Evolutionary conservation across 2,329 filamentous ascomycete genomes (phyloP).

Genomic region (Neoarthrinium moseri): DNA sequence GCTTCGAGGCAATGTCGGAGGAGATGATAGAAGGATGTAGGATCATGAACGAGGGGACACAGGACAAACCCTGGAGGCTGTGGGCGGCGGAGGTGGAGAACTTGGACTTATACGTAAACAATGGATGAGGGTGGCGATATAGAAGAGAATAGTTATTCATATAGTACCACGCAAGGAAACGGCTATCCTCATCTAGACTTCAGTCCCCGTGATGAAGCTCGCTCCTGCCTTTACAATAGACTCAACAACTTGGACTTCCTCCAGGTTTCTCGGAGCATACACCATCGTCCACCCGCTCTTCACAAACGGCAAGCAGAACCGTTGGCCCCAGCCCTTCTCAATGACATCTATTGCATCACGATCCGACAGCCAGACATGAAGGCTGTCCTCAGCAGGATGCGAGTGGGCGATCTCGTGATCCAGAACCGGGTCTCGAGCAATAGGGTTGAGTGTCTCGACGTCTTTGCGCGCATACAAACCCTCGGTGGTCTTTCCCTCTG

Average conservation of each 20-base stretch:
- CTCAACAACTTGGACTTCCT: conserved; percentile 31
- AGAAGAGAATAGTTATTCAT: too few species aligned
- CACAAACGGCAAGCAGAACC: conserved; percentile 3
- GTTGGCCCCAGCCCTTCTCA: conserved; percentile 6
- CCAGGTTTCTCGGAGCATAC: conserved; percentile 38
- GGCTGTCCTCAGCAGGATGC: conserved; percentile 2
- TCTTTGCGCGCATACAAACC: neutral
- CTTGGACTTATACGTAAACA: conserved; percentile 3
- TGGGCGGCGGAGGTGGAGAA: conserved; percentile 9
- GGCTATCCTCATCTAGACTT: neutral
- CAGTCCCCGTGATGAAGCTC: conserved; percentile 13
- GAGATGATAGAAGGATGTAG: conserved; percentile 1
- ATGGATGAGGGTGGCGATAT: too few species aligned
- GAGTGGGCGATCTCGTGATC: conserved; percentile 5
- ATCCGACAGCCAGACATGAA: conserved; percentile 1
- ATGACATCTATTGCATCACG: conserved; percentile 1
- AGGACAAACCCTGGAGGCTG: conserved; percentile 4
- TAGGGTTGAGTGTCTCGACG: neutral
- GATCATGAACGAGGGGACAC: conserved; percentile 6
- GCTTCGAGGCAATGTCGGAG: conserved; percentile 1
- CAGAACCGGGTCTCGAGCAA: neutral
- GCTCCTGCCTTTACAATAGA: conserved; percentile 19
- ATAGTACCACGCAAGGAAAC: too few species aligned
- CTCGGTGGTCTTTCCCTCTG: conserved; percentile 5
- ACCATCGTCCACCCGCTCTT: conserved; percentile 34